Percentiles rank a stretch among this genome's conserved stretches.
These are phyloP conservation scores for Saturnispora silvae DNA, from an alignment of 805 yeast genomes.

Conservation along the genomic window DNA sequence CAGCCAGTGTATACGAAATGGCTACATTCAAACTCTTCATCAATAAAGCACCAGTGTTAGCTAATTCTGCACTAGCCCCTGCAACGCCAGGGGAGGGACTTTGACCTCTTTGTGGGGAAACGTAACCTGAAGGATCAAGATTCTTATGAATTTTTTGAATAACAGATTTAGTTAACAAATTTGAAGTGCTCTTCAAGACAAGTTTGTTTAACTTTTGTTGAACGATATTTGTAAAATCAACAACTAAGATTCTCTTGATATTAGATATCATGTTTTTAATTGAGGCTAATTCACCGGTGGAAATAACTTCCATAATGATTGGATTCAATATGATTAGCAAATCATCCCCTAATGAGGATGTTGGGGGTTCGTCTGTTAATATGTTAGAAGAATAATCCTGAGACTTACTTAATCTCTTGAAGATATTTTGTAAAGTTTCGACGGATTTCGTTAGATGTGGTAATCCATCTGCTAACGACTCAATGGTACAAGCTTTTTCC, in stretches of 20 bases:
- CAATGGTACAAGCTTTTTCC: constrained; percentile 71
- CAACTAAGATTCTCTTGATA: constrained; percentile 48
- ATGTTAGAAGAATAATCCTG: constrained; percentile 15
- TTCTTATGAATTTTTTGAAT: constrained; percentile 14
- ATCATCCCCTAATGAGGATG: constrained; percentile 83
- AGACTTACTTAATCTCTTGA: constrained; percentile 14
- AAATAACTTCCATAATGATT: constrained; percentile 52
- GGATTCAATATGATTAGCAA: constrained; percentile 62
- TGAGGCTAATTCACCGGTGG: constrained; percentile 56
- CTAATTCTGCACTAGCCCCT: constrained; percentile 23
- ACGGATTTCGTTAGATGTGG: constrained; percentile 24
- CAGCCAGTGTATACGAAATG: constrained; percentile 26
- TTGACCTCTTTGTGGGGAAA: constrained; percentile 7
- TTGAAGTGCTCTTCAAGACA: constrained; percentile 29
- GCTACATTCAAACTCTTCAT: constrained; percentile 31
- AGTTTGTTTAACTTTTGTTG: constrained; percentile 35
- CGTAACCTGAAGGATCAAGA: constrained; percentile 1
- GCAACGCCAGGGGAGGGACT: constrained; percentile 17
- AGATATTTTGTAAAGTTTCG: constrained; percentile 17
- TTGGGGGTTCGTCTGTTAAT: constrained; percentile 50
- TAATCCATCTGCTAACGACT: constrained; percentile 56
- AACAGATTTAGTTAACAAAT: constrained; percentile 15
- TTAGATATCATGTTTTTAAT: constrained; percentile 46
- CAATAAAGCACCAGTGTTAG: constrained; percentile 24
- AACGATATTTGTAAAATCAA: constrained; percentile 51